These are phyloP conservation scores for Paraphysoderma sedebokerense DNA, from an alignment of 371 early-diverging fungal genomes.

Conservation along the genomic window DNA sequence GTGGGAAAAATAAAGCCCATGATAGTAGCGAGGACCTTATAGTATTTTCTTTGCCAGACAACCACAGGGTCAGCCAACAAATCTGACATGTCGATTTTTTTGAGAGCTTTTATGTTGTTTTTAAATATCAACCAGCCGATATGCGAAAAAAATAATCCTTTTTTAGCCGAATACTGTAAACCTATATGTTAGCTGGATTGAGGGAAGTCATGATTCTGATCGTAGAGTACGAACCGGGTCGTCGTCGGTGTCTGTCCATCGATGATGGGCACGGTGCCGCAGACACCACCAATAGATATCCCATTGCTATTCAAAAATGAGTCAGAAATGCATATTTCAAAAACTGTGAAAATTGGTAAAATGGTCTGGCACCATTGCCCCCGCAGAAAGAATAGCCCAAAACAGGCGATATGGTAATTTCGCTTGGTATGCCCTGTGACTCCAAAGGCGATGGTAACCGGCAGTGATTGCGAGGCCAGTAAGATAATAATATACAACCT, in stretches of 20 bases:
- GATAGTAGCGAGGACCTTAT: slow-evolving; percentile 8
- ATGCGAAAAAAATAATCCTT: slow-evolving; percentile 17
- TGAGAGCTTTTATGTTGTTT: slow-evolving; percentile 12
- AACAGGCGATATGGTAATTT: slow-evolving; percentile 9
- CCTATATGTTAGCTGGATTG: too few species aligned
- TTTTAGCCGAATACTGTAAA: slow-evolving; percentile 11
- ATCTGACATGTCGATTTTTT: slow-evolving; percentile 21
- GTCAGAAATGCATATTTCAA: too few species aligned
- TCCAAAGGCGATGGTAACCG: slow-evolving; percentile 23
- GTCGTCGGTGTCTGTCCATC: slow-evolving; percentile 15
- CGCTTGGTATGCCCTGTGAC: slow-evolving; percentile 15
- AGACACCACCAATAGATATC: too few species aligned
- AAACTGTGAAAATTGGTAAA: too few species aligned
- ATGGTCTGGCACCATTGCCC: too few species aligned
- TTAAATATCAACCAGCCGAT: slow-evolving; percentile 15
- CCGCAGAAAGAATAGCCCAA: slow-evolving; percentile 42
- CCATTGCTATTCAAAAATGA: too few species aligned
- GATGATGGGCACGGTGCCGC: slow-evolving; percentile 18
- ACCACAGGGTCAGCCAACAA: slow-evolving; percentile 14
- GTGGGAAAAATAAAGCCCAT: slow-evolving; percentile 13
- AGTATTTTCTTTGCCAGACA: slow-evolving; percentile 14
- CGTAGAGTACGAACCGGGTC: too few species aligned
- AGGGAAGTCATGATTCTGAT: too few species aligned
- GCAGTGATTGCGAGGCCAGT: slow-evolving; percentile 21
- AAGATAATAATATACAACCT: slow-evolving; percentile 16